These are phyloP conservation scores for Triticum urartu DNA, from an alignment of 176 grass and related monocot species.

Conservation along the genomic window DNA sequence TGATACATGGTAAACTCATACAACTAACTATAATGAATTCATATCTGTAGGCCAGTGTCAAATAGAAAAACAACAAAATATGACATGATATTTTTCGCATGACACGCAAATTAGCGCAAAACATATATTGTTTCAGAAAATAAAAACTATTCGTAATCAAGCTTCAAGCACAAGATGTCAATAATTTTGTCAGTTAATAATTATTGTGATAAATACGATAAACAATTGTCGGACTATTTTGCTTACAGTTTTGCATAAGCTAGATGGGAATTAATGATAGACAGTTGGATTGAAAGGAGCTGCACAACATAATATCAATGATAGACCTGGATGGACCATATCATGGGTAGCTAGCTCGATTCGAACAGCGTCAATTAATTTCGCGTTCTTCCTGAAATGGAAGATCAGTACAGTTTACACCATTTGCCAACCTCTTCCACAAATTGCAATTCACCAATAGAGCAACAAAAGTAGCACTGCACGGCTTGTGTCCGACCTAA, in stretches of 20 bases:
- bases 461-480: conserved; percentile 13
- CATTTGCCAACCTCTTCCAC: conserved; percentile 7
- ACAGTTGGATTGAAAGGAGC: not conserved
- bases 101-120: not conserved
- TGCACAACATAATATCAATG: not conserved
- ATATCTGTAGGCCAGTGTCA: not conserved
- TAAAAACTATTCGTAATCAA: not conserved
- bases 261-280: not conserved
- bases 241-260: not conserved
- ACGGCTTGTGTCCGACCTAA: not conserved
- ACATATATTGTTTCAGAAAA: not conserved
- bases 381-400: not conserved
- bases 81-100: not conserved
- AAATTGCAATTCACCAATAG: not conserved
- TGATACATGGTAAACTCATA: not conserved
- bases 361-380: not conserved
- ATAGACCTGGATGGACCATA: not conserved
- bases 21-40: not conserved
- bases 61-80: not conserved
- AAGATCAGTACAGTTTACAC: not conserved
- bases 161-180: not conserved
- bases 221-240: not conserved
- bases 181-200: not conserved
- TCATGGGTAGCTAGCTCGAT: not conserved
- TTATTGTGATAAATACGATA: not conserved